Base-by-base conservation (phyloP, 2,329 filamentous ascomycete species). In the Scedosporium aurantiacum region DNA sequence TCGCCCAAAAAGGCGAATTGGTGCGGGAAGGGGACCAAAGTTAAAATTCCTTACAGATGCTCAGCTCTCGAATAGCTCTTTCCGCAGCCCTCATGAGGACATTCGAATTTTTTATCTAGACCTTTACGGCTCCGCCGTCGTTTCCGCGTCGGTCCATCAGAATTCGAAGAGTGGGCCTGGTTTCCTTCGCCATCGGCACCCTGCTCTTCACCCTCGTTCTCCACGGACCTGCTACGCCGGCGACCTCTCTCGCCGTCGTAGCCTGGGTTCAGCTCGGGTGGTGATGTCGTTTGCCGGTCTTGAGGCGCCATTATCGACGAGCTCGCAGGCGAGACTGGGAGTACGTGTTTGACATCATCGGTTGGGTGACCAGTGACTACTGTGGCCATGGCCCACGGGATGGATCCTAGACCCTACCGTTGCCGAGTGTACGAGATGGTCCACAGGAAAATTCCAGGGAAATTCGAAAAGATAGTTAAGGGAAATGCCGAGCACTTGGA, bases 51-150 rank as follows among this genome's bases (percentile, higher is more conserved):
- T 80, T 83, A 97, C 77, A 99, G 79, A 78, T 99, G 94, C 75
- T 97, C 94, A 7, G 94, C 93, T 71, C 94, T 84, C 27, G 93
- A 97, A 73, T 99, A 99, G 71, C 88, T 95, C 79, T 97, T 99
- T 47, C 91, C 92, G 69, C 94, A 99, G 45, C 88, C 90, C 65
- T 90, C 86, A 63, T 91, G 85, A 4, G 88, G 87, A 71, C 94
- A 99, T 69, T 89, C 87, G 65, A 91, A 93, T 69, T 86, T 85
- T 75, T 91, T 92, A 72, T 91, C 89, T 47, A 90, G 76, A 2
- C 87, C 88, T 72, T 91, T 91, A 65, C 89, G 83, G 74, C 88
- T 91, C 61, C 88, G 77, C 66, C 88, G 78, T 62, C 87, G 78
- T 74, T 91, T 85, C 61, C 79, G 78, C 4, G 75, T 74, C 2